Evolutionary conservation across 495 filamentous ascomycete genomes (phyloP), one percentile per base, ranked within the genome.

Genomic region (Tuber magnatum): DNA sequence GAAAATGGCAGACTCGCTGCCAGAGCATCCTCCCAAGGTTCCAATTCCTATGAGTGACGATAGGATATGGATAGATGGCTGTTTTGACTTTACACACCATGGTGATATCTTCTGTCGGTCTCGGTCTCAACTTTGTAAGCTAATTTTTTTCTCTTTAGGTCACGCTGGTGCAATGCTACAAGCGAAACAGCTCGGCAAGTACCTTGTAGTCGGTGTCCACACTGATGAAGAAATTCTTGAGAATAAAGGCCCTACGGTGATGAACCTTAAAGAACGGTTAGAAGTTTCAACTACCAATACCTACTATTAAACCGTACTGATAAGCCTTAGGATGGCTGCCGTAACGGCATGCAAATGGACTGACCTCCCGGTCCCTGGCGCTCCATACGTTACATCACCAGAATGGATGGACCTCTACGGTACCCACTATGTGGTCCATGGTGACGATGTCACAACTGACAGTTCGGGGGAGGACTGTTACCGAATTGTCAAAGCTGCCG

Each of bases 51-150:
- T 82, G 75, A 56, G 73, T 38, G 89, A 96, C 46, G 89, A 91
- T 75, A 89, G 93, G 46, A 92, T 98, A 77, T 99, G 95, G 95
- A 91, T 98, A 32, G 95, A 99, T 85, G 95, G 95, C 72, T 99
- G 95, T 85, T 99, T 97, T 85, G 95, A 99, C 85, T 99, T 99
- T 84, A 93, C 91, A 84, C 95, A 99, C 83, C 95, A 99, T 81
- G 95, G 92, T 94, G 84, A 76, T 85, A 71, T 40, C 75, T 39
- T 46, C 39, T 43, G 61, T 76, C 43, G 7, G 56, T 28, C 28
- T 76, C 43, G 7, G 56, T 28, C 28, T 20, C 56, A 65, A 35
- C 12, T 14, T 35, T 20, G 56, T 56, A 20, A 46, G n/a, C 39
- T 69, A 40, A 41, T 6, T 20, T 12, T 68, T 71, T 71, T n/a